Base-by-base conservation (phyloP, 176 grass and related monocot genomes). In the Saccharum spontaneum region DNA sequence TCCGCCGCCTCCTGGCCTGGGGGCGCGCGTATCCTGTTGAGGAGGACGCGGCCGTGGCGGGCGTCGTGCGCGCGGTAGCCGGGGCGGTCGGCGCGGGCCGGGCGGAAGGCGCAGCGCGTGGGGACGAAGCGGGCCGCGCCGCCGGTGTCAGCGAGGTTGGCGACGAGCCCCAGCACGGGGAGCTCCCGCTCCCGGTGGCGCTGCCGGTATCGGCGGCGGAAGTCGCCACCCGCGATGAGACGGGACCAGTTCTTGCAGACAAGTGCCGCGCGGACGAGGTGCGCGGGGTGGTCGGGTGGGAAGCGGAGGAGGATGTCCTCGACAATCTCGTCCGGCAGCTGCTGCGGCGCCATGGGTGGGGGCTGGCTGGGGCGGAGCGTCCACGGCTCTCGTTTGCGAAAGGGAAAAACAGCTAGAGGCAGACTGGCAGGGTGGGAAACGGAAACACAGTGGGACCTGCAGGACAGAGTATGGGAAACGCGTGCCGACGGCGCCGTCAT, bases 21-120 rank as follows among this genome's bases (percentile, higher is more conserved):
- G 41, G 2, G 44, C 11, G 44, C 44, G 3, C 6, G 44, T 2
- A 44, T 12, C 22, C 14, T 5, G 40, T 18, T 57, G 22, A 80
- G 8, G 30, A 86, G 68, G 76, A 86, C 68, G n/a, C 55, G 84
- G 8, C 84, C 76, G 6, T 79, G 76, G 22, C 68, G 84, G 18
- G 38, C 38, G 68, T 71, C 38, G 38, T 23, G 68, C 0, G 38
- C 68, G 68, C 41, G 70, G 22, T 46, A 44, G 70, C n/a, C 41
- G 41, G 0, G 40, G 70, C 11, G 20, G 4, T 39, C 34, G 67
- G 2, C 20, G 20, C 1, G 22, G n/a, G 6, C 5, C 1, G 46
- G 46, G 12, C 40, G 70, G 70, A 41, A 2, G 70, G 26, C 24
- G n/a, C 0, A 22, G 20, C 1, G 0, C 4, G 20, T 7, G 38